Conservation (phyloP, 495 filamentous ascomycete genomes). For the Lepraria neglecta region DNA sequence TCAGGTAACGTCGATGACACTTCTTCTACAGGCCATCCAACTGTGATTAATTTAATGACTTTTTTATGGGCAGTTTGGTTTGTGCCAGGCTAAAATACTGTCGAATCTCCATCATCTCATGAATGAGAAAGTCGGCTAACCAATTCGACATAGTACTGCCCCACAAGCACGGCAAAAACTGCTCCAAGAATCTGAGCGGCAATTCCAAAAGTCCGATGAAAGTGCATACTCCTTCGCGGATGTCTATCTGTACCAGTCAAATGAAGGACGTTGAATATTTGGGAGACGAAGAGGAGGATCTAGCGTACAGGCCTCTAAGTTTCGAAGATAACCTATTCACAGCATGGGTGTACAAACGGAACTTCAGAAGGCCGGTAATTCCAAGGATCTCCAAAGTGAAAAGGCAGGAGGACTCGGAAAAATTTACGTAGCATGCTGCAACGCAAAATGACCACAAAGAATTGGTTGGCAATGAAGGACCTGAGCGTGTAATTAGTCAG, state of each 20-base stretch:
- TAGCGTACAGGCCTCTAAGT: slow-evolving; percentile 12
- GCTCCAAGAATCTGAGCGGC: neutral
- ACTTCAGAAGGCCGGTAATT: slow-evolving; percentile 8
- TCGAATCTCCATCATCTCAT: neutral
- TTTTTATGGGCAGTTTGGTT: neutral
- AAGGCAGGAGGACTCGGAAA: neutral
- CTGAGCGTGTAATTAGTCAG: neutral
- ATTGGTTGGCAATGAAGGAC: neutral
- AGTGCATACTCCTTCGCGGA: slow-evolving; percentile 18
- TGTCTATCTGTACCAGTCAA: neutral
- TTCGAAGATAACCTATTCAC: slow-evolving; percentile 20
- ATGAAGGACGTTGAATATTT: neutral
- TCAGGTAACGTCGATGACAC: slow-evolving; percentile 39
- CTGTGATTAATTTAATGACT: slow-evolving; percentile 1
- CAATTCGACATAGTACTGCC: neutral
- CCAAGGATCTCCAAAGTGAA: neutral
- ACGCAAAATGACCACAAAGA: neutral
- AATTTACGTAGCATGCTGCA: neutral
- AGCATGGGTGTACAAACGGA: slow-evolving; percentile 5
- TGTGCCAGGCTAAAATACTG: neutral
- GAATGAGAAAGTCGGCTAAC: neutral
- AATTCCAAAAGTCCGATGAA: slow-evolving; percentile 14
- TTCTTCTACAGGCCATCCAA: slow-evolving; percentile 40
- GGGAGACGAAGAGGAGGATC: neutral
- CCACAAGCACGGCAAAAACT: neutral